Evolutionary conservation across 345 rosid species (phyloP).

Genomic region (Citrus trifoliata): DNA sequence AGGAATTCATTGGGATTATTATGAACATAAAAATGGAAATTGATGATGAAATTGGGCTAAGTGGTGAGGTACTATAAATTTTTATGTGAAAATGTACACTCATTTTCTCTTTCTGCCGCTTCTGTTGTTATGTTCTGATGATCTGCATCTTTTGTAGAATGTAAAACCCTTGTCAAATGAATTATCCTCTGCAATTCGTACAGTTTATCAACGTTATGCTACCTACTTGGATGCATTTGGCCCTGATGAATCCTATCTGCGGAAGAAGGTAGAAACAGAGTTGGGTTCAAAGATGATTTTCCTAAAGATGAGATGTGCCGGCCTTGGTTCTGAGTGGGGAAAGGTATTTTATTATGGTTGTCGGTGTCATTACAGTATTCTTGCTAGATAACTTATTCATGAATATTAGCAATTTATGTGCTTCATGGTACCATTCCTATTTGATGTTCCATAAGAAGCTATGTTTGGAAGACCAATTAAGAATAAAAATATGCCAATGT

Average conservation of each 20-base stretch:
- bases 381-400: background rate
- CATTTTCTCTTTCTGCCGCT: background rate
- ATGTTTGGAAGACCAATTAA: background rate
- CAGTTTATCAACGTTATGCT: conserved; percentile 56
- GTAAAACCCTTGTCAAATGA: conserved; percentile 67
- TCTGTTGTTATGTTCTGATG: conserved; percentile 6
- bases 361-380: background rate
- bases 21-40: conserved; percentile 77
- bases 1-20: conserved; percentile 73
- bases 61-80: conserved; percentile 72
- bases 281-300: conserved; percentile 93
- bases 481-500: background rate
- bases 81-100: background rate
- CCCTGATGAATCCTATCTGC: conserved; percentile 66
- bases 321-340: conserved; percentile 89
- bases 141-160: conserved; percentile 42
- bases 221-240: conserved; percentile 69
- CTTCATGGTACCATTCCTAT: background rate
- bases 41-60: conserved; percentile 78
- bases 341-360: conserved; percentile 47
- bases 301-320: conserved; percentile 95
- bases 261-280: conserved; percentile 91
- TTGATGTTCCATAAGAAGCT: background rate
- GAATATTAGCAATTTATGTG: background rate
- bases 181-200: conserved; percentile 46